phyloP scores from a whole-genome alignment of 441 rosid species.

The Aleurites moluccanus region DNA sequence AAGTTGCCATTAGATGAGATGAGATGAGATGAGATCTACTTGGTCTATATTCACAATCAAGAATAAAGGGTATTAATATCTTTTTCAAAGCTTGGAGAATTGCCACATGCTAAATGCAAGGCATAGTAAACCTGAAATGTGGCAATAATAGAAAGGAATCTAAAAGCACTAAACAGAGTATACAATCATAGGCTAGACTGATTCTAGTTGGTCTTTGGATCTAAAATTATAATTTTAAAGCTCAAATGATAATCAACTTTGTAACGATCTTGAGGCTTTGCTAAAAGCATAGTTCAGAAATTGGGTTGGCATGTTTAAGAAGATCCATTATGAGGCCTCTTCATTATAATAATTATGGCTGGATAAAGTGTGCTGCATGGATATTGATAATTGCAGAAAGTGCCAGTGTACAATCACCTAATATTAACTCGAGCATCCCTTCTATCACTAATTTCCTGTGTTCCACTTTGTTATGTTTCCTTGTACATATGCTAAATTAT shows the following conservation, averaged over 20 bases:
- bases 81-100: not conserved
- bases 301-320: not conserved
- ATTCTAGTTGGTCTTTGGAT: not conserved
- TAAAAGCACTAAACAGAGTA: not conserved
- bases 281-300: not conserved
- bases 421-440: too few relatives aligned
- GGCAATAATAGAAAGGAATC: not conserved
- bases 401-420: too few relatives aligned
- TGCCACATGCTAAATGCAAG: not conserved
- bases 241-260: not conserved
- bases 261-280: not conserved
- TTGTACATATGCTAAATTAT: not conserved
- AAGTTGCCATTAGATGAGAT: not conserved
- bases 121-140: not conserved
- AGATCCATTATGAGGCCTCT: too few relatives aligned
- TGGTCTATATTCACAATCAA: not conserved
- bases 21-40: not conserved
- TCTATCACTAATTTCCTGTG: too few relatives aligned
- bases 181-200: not conserved
- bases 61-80: not conserved
- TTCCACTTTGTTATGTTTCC: too few relatives aligned
- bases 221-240: not conserved
- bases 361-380: too few relatives aligned
- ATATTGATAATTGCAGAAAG: too few relatives aligned
- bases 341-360: too few relatives aligned